A percentile compares a stretch with the other conserved stretches of the same genome.
These are phyloP conservation scores for Bocquillonia castaneifolia DNA, from an alignment of 441 rosid genomes.

Conservation along the genomic window DNA sequence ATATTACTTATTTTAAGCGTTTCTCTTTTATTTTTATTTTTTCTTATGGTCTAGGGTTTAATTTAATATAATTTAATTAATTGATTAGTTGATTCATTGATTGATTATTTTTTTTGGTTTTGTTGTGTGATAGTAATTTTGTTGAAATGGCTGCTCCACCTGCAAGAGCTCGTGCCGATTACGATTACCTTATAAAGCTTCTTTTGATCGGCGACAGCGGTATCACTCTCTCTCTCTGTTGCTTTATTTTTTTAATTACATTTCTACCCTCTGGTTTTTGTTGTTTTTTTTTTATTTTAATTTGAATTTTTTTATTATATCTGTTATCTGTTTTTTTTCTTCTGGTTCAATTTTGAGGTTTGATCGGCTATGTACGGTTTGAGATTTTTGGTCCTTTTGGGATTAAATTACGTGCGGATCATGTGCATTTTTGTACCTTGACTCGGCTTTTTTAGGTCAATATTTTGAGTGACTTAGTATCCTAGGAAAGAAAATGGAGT, in stretches of 20 bases:
- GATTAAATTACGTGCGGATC: not conserved
- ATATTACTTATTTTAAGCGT: not conserved
- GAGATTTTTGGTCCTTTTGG: no score
- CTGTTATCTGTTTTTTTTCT: not conserved
- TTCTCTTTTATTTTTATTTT: not conserved
- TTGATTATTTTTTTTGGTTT: not conserved
- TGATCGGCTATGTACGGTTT: not conserved
- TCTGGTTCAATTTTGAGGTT: not conserved
- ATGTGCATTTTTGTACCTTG: not conserved
- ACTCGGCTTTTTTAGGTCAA: not conserved
- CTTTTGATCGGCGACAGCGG: constrained; percentile 41
- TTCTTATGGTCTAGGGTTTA: constrained; percentile 6
- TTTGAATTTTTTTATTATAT: no score
- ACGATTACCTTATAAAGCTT: constrained; percentile 37
- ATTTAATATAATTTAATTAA: not conserved
- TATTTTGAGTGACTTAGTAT: no score
- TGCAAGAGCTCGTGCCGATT: constrained; percentile 38
- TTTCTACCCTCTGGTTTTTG: not conserved
- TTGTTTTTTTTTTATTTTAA: not conserved
- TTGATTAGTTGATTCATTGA: not conserved
- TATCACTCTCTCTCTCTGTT: no score
- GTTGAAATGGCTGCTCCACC: constrained; percentile 34
- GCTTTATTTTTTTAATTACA: not conserved
- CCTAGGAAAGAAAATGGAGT: not conserved
- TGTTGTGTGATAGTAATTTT: constrained; percentile 2